Evolutionary conservation across 1,139 yeast genomes (phyloP).

Genomic region (Geotrichum histeridarum): DNA sequence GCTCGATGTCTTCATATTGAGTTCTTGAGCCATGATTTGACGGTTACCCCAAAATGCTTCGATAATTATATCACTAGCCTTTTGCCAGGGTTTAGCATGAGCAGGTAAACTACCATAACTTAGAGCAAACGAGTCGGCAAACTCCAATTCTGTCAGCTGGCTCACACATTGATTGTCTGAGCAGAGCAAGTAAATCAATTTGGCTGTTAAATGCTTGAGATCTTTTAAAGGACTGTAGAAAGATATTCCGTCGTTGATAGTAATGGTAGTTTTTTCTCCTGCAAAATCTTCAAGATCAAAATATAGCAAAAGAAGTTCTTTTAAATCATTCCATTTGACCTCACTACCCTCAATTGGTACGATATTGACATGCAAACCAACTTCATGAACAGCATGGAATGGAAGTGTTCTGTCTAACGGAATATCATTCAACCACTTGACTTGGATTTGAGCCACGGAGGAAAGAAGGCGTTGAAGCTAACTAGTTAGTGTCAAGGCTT

Average conservation of each 20-base stretch:
- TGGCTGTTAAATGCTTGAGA: conserved; percentile 5
- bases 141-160: conserved; percentile 18
- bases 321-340: conserved; percentile 4
- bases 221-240: conserved; percentile 18
- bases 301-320: conserved; percentile 4
- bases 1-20: neutral
- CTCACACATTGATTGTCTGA: conserved; percentile 1
- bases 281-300: conserved; percentile 12
- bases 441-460: conserved; percentile 22
- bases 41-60: conserved; percentile 27
- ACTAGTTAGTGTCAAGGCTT: neutral
- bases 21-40: conserved; percentile 9
- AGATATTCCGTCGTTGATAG: conserved; percentile 25
- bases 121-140: conserved; percentile 27
- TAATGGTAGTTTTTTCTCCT: conserved; percentile 3
- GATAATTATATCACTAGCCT: conserved; percentile 25
- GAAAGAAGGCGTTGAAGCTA: conserved; percentile 8
- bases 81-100: conserved; percentile 25
- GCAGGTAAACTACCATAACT: conserved; percentile 27
- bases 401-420: conserved; percentile 27
- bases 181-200: conserved; percentile 1
- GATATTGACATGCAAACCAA: conserved; percentile 31
- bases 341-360: conserved; percentile 4
- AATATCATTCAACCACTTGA: conserved; percentile 26
- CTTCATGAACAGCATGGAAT: conserved; percentile 29